Percentiles rank a stretch among this genome's conserved stretches.
phyloP scores from a whole-genome alignment of 148 eudicot genomes.

The Heliamphora exappendiculata region DNA sequence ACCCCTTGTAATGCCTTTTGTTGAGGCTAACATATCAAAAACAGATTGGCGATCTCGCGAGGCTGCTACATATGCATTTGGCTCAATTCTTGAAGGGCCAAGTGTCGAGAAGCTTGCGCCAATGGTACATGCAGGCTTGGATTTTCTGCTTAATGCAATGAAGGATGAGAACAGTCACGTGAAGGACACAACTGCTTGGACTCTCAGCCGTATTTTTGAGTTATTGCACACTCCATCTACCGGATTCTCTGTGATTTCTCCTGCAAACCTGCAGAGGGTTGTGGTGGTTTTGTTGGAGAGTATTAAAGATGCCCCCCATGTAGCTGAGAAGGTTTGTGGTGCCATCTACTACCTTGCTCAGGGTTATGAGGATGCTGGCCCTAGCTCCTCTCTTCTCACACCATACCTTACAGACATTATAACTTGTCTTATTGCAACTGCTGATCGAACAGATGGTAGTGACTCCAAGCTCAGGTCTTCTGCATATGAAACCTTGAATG shows the following conservation, averaged over 20 bases:
- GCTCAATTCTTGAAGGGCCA: slow-evolving; percentile 65
- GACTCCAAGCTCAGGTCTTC: slow-evolving; percentile 54
- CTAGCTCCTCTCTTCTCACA: slow-evolving; percentile 38
- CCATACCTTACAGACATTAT: slow-evolving; percentile 50
- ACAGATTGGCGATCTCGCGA: slow-evolving; percentile 55
- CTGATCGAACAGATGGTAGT: slow-evolving; percentile 44
- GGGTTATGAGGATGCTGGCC: slow-evolving; percentile 51
- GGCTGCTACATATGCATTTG: slow-evolving; percentile 66
- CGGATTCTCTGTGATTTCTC: slow-evolving; percentile 41
- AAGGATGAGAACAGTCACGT: slow-evolving; percentile 55
- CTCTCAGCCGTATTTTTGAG: slow-evolving; percentile 56
- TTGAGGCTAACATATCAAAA: slow-evolving; percentile 45
- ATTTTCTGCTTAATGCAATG: slow-evolving; percentile 51
- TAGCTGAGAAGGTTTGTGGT: slow-evolving; percentile 62
- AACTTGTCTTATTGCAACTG: slow-evolving; percentile 39
- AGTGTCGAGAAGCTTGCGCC: slow-evolving; percentile 48
- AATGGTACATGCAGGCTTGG: slow-evolving; percentile 42
- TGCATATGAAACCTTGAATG: slow-evolving; percentile 65
- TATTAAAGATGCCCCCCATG: slow-evolving; percentile 49
- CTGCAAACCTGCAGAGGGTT: slow-evolving; percentile 35
- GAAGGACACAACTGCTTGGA: slow-evolving; percentile 71
- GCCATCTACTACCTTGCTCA: slow-evolving; percentile 63
- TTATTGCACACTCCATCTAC: slow-evolving; percentile 42
- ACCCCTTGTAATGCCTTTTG: slow-evolving; percentile 62
- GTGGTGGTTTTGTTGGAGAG: slow-evolving; percentile 48